These are phyloP conservation scores for Aspergillus avenaceus DNA, from an alignment of 495 filamentous ascomycete species.

Conservation along the genomic window DNA sequence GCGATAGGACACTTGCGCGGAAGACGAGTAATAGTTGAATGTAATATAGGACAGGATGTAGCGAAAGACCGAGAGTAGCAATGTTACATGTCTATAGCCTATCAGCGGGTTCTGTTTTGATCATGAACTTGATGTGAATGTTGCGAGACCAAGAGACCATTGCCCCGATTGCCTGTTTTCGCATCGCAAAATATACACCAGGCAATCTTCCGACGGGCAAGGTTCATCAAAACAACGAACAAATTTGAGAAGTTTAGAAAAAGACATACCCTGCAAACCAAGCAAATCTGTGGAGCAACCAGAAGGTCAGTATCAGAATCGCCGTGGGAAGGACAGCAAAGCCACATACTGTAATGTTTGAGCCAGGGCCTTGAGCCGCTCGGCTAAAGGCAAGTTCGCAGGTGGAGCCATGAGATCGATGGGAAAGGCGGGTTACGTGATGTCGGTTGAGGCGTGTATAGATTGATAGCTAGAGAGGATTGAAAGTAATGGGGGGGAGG, in stretches of 20 bases:
- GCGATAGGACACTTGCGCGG: constrained; percentile 81
- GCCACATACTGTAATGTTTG: constrained; percentile 83
- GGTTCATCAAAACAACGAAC: background rate
- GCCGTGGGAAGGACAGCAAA: constrained; percentile 17
- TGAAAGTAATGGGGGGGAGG: background rate
- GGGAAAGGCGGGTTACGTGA: constrained; percentile 1
- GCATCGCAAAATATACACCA: background rate
- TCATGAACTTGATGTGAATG: background rate
- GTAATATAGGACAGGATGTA: constrained; percentile 79
- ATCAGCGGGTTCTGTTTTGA: constrained; percentile 11
- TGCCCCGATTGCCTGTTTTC: too few species aligned
- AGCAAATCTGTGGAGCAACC: constrained; percentile 44
- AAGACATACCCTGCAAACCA: constrained; percentile 88
- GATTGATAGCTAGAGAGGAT: background rate
- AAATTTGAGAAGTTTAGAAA: constrained; percentile 2
- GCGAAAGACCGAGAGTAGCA: constrained; percentile 76
- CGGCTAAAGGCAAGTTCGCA: constrained; percentile 62
- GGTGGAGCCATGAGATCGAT: constrained; percentile 74
- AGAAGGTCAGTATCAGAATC: constrained; percentile 40
- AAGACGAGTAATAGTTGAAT: constrained; percentile 71
- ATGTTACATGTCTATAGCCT: constrained; percentile 65
- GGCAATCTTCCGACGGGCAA: background rate
- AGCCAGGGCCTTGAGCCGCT: constrained; percentile 71
- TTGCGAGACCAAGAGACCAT: background rate
- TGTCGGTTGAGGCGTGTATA: background rate